Evolutionary conservation across 192 early-diverging fungal genomes (phyloP).

Genomic region (Backusella luteola): DNA sequence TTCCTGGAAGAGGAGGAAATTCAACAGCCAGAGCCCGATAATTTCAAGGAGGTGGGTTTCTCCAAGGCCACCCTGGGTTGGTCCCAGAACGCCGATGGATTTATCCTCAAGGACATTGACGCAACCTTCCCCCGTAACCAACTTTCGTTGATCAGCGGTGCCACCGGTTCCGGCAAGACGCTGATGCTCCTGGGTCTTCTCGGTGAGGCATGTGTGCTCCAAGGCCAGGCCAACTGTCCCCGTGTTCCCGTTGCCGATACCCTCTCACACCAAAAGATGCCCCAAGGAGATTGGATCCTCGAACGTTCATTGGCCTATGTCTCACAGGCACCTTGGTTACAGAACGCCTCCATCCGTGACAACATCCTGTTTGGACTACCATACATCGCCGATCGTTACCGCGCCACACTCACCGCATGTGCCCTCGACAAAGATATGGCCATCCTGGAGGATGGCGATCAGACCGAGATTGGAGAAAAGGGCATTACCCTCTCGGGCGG

Average conservation of each 20-base stretch:
- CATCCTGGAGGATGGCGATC: slow-evolving; percentile 79
- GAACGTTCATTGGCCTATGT: slow-evolving; percentile 73
- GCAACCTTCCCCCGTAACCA: slow-evolving; percentile 47
- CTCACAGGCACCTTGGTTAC: slow-evolving; percentile 67
- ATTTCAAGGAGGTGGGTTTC: slow-evolving; percentile 36
- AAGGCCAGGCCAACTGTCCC: slow-evolving; percentile 41
- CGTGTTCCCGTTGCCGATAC: slow-evolving; percentile 17
- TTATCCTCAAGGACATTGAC: slow-evolving; percentile 44
- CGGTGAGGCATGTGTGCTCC: slow-evolving; percentile 53
- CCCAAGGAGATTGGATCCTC: slow-evolving; percentile 30
- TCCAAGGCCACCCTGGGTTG: slow-evolving; percentile 54
- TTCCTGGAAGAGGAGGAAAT: slow-evolving; percentile 48
- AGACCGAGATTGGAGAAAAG: slow-evolving; percentile 80
- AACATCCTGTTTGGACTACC: slow-evolving; percentile 63
- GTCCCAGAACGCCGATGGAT: slow-evolving; percentile 42
- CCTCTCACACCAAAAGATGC: neutral
- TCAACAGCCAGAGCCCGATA: slow-evolving; percentile 18
- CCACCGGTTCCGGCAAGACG: slow-evolving; percentile 88
- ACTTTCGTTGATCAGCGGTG: slow-evolving; percentile 59
- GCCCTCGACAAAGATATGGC: slow-evolving; percentile 78
- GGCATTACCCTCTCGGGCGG: slow-evolving; percentile 86
- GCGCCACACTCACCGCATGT: slow-evolving; percentile 56
- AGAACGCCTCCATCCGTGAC: slow-evolving; percentile 72
- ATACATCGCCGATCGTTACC: slow-evolving; percentile 22
- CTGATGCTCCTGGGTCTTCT: slow-evolving; percentile 77